Conservation (phyloP, 2,329 filamentous ascomycete genomes). For the Phaeosphaeriaceae sp. region DNA sequence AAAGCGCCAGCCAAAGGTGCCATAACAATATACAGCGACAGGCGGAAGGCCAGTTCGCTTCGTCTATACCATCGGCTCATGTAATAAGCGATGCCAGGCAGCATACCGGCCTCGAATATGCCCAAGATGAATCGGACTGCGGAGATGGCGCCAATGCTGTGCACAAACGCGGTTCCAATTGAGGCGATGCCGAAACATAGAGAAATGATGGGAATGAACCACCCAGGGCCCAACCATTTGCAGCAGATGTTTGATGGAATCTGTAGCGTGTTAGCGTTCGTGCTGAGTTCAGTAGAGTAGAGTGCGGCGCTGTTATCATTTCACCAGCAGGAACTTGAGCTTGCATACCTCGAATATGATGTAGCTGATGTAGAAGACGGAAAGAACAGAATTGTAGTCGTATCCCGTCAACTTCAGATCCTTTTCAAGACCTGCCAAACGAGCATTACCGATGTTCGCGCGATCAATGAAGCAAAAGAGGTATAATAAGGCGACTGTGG, state of each 20-base stretch:
- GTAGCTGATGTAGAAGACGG: slow-evolving; percentile 75
- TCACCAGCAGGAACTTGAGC: slow-evolving; percentile 26
- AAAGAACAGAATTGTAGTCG: slow-evolving; percentile 74
- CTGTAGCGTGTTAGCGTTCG: slow-evolving; percentile 60
- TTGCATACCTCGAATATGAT: slow-evolving; percentile 60
- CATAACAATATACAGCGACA: slow-evolving; percentile 74
- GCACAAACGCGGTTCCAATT: slow-evolving; percentile 70
- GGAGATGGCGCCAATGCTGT: slow-evolving; percentile 59
- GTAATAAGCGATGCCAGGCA: slow-evolving; percentile 78
- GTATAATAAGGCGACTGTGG: slow-evolving; percentile 71
- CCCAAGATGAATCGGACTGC: slow-evolving; percentile 71
- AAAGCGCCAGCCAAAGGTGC: slow-evolving; percentile 74
- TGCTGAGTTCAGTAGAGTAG: background rate
- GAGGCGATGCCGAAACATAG: slow-evolving; percentile 70
- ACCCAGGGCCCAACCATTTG: slow-evolving; percentile 75
- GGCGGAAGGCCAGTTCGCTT: slow-evolving; percentile 70
- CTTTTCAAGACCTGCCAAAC: slow-evolving; percentile 68
- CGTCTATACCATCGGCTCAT: slow-evolving; percentile 67
- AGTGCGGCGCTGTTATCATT: slow-evolving; percentile 47
- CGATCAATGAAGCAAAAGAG: slow-evolving; percentile 78
- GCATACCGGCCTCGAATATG: slow-evolving; percentile 75
- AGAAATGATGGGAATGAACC: slow-evolving; percentile 70
- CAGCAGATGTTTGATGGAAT: slow-evolving; percentile 73
- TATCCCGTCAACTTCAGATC: slow-evolving; percentile 67
- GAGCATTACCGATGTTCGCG: slow-evolving; percentile 78